phyloP scores from a whole-genome alignment of 768 basidiomycete genomes.

The Suillus bovinus region DNA sequence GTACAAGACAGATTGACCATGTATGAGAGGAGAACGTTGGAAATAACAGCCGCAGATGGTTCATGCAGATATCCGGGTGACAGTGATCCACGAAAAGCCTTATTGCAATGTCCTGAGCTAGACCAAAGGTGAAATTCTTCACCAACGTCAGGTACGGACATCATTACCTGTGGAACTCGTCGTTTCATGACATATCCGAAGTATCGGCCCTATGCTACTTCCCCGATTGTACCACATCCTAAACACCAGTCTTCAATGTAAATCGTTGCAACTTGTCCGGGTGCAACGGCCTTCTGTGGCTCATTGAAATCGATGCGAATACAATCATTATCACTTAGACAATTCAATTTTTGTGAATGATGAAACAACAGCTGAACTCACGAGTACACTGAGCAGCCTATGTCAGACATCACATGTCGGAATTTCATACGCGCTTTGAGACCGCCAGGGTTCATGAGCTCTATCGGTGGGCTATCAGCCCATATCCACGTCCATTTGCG shows the following conservation, averaged over 20 bases:
- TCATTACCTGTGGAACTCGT: not conserved
- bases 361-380: conserved; percentile 27
- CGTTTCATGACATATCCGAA: not conserved
- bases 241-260: conserved; percentile 80
- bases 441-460: conserved; percentile 43
- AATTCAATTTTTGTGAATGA: conserved; percentile 8
- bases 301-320: conserved; percentile 52
- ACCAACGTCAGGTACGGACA: not conserved
- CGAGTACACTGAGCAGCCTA: conserved; percentile 54
- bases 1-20: not conserved
- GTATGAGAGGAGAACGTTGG: not conserved
- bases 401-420: conserved; percentile 65
- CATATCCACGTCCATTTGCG: conserved; percentile 78
- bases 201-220: conserved; percentile 14
- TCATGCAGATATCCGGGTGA: not conserved
- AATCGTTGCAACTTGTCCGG: conserved; percentile 79
- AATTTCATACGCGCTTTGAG: conserved; percentile 56
- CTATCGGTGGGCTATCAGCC: conserved; percentile 53
- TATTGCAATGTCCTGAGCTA: not conserved
- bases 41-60: not conserved
- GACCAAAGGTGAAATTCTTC: not conserved
- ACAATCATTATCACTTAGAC: conserved; percentile 23
- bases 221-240: conserved; percentile 73
- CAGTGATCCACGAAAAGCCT: not conserved
- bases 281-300: conserved; percentile 67